Base-by-base conservation (phyloP, 345 rosid species). In the Physaria fendleri region DNA sequence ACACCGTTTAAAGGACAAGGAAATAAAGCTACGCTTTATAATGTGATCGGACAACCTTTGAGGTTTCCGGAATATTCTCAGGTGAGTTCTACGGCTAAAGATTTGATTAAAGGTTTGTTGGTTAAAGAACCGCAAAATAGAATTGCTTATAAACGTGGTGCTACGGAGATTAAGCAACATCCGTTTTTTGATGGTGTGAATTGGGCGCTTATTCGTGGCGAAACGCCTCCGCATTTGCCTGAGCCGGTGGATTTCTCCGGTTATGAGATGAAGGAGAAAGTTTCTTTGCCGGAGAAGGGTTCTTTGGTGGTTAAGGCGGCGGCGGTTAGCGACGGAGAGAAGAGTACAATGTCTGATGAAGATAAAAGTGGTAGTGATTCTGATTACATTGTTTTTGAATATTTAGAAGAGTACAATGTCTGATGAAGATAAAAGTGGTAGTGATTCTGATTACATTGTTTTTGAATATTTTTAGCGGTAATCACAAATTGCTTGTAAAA, bases 91-190 rank as follows among this genome's bases (percentile, higher is more conserved):
- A 78, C 76, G 13, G 84, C 81, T 1, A 76, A 76, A 73, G 88
- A 82, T 56, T 68, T 85, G 49, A 78, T 82, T 51, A 71, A 71
- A 16, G 82, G 82, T 17, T 62, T 80, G 51, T 69, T 85, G 54
- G 74, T 72, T 4, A 85, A 85, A 71, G 84, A 82, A 38, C 92
- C 88, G 1, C 80, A 75, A 27, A 74, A 70, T 15, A 73, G 86
- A 52, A 48, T 85, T 35, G 92, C 76, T 7, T 73, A 68, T 34
- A 80, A 75, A 55, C 59, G 84, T 45, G 91, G 91, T 21, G 81
- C 91, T 10, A 76, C 83, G 5, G 88, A 80, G 76, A 82, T 80
- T n/a, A 85, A 85, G 74, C 82, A 80, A 47, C 88, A 85, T 12
- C 81, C 74, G 2, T 80, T 85, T 70, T 85, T 82, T 24, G 78